Percentiles rank a stretch among this genome's conserved stretches.
Evolutionary conservation across 2,329 filamentous ascomycete genomes (phyloP).

Genomic region (Bipolaris oryzae): DNA sequence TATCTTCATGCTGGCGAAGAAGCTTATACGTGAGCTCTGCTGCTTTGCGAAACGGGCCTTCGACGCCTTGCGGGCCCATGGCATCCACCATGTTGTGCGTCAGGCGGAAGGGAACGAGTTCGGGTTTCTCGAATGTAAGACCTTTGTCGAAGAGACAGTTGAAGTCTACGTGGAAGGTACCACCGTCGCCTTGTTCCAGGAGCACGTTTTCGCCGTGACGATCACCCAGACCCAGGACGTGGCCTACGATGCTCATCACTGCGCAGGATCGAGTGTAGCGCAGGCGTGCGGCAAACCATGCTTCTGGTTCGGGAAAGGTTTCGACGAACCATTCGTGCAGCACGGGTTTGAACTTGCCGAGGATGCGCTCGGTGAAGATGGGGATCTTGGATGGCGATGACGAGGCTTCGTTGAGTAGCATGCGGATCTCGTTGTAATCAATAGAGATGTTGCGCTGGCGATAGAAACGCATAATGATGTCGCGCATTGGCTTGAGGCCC

Average conservation of each 20-base stretch:
- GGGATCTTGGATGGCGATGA: conserved; percentile 64
- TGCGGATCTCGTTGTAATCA: conserved; percentile 68
- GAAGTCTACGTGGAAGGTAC: conserved; percentile 97
- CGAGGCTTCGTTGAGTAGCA: conserved; percentile 71
- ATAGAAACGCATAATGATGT: conserved; percentile 83
- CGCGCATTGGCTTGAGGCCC: conserved; percentile 89
- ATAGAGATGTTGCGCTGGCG: conserved; percentile 70
- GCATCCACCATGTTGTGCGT: conserved; percentile 99
- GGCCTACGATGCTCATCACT: conserved; percentile 99
- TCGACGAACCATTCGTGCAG: conserved; percentile 95
- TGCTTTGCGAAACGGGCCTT: conserved; percentile 87
- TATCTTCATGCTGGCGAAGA: conserved; percentile 90
- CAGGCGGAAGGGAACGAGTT: conserved; percentile 92
- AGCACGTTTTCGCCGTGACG: conserved; percentile 97
- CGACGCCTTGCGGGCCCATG: conserved; percentile 93
- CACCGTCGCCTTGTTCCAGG: conserved; percentile 90
- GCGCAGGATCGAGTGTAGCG: conserved; percentile 92
- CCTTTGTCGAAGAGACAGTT: conserved; percentile 99
- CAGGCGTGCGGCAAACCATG: conserved; percentile 88
- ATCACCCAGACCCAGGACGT: conserved; percentile 90
- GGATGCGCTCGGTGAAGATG: conserved; percentile 72
- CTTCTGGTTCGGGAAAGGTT: conserved; percentile 88
- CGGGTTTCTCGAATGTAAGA: conserved; percentile 90
- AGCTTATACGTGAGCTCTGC: conserved; percentile 87
- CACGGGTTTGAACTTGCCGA: conserved; percentile 78